These are phyloP conservation scores for Talaromyces proteolyticus DNA, from an alignment of 495 filamentous ascomycete genomes.

Conservation along the genomic window DNA sequence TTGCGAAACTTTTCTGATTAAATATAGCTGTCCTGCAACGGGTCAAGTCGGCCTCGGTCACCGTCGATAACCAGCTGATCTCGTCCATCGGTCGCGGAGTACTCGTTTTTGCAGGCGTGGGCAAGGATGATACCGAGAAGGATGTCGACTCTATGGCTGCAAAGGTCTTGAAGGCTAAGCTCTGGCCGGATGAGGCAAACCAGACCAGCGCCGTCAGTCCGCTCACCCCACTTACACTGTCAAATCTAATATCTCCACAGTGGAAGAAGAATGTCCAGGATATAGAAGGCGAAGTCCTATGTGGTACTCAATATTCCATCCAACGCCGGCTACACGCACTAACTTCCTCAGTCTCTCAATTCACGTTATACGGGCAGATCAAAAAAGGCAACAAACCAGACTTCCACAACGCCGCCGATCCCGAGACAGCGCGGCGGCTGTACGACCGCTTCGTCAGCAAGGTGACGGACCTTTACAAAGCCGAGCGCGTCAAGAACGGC, in stretches of 20 bases:
- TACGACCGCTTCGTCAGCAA: conserved; percentile 80
- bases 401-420: conserved; percentile 83
- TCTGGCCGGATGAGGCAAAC: conserved; percentile 73
- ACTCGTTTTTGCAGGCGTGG: conserved; percentile 86
- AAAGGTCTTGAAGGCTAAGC: conserved; percentile 81
- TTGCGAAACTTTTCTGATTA: neutral
- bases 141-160: conserved; percentile 77
- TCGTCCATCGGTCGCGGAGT: conserved; percentile 87
- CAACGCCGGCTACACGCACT: neutral
- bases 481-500: conserved; percentile 84
- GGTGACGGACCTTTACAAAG: conserved; percentile 63
- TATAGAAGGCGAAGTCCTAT: conserved; percentile 83
- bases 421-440: conserved; percentile 67
- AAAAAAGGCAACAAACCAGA: conserved; percentile 94
- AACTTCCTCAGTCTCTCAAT: conserved; percentile 77
- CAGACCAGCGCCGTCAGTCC: conserved; percentile 35
- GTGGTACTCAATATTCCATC: conserved; percentile 52
- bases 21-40: conserved; percentile 81
- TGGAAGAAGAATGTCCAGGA: conserved; percentile 88
- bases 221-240: no score
- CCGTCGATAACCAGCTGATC: conserved; percentile 84
- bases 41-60: conserved; percentile 96
- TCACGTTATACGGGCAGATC: conserved; percentile 85
- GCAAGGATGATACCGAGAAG: conserved; percentile 83
- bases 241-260: conserved; percentile 33